A percentile compares a stretch with the other conserved stretches of the same genome.
phyloP scores from a whole-genome alignment of 306 rosid species.

The Ormosia emarginata region DNA sequence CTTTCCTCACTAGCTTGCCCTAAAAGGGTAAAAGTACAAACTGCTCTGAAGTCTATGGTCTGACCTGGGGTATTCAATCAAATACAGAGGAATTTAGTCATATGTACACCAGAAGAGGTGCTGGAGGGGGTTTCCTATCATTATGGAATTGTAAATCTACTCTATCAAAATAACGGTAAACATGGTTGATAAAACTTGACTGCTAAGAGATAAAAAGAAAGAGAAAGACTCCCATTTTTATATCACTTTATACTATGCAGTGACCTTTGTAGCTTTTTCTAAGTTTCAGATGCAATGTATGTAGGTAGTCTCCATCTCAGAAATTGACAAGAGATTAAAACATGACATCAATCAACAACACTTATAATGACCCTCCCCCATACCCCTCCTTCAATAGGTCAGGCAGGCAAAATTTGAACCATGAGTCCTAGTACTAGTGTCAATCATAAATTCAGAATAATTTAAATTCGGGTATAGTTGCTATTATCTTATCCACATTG shows the following conservation, averaged over 20 bases:
- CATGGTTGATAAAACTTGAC: neutral
- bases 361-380: neutral
- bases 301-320: neutral
- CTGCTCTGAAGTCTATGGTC: neutral
- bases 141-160: neutral
- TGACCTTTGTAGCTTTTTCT: neutral
- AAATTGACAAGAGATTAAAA: conserved; percentile 1
- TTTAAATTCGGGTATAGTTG: neutral
- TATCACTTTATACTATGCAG: neutral
- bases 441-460: neutral
- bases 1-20: neutral
- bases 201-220: neutral
- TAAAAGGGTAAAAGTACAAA: neutral
- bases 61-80: neutral
- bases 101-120: neutral
- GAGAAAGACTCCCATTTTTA: neutral
- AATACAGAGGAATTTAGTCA: neutral
- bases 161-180: neutral
- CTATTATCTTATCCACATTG: neutral
- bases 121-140: neutral
- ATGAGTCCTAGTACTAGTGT: neutral
- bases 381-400: neutral
- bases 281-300: neutral
- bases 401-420: neutral
- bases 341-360: neutral